A percentile compares a stretch with the other conserved stretches of the same genome.
Conservation (phyloP, 1,284 basidiomycete species). For the Fomitopsis palustris region DNA sequence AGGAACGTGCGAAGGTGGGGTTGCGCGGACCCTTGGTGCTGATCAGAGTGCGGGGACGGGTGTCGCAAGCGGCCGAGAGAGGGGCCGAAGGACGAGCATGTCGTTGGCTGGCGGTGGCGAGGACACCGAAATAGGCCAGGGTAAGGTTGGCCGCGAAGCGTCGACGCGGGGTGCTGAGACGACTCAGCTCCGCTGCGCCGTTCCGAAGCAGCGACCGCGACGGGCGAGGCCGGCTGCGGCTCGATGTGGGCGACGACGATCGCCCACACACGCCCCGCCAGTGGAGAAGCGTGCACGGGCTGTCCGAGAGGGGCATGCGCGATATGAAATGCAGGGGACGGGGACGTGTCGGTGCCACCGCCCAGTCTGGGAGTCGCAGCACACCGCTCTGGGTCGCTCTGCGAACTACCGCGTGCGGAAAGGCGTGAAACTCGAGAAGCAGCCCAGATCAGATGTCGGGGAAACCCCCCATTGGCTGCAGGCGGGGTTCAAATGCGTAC, state of each 20-base stretch:
- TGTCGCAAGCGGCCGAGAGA: slow-evolving; percentile 1
- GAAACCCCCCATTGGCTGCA: slow-evolving; percentile 4
- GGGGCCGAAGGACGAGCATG: not conserved
- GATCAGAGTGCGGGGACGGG: not conserved
- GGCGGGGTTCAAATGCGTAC: not conserved
- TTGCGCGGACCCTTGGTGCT: not conserved
- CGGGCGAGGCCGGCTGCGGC: slow-evolving; percentile 1
- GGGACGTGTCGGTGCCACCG: not conserved
- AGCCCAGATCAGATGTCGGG: slow-evolving; percentile 12
- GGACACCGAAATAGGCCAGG: not conserved
- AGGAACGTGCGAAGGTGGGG: not conserved
- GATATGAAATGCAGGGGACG: not conserved
- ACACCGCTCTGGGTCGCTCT: not conserved
- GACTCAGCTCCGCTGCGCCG: slow-evolving; percentile 3
- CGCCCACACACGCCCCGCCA: not conserved
- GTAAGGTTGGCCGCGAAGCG: slow-evolving; percentile 1
- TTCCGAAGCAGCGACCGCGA: not conserved
- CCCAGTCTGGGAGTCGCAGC: not conserved
- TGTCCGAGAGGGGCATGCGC: not conserved
- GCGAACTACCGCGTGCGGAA: slow-evolving; percentile 6
- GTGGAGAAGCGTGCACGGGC: not conserved
- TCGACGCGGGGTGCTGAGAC: slow-evolving; percentile 8
- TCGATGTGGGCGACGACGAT: slow-evolving; percentile 7
- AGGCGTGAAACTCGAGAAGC: slow-evolving; percentile 10
- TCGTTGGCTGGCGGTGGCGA: slow-evolving; percentile 3